These are phyloP conservation scores for Pseudotulostoma volvatum DNA, from an alignment of 495 filamentous ascomycete genomes.

Conservation along the genomic window DNA sequence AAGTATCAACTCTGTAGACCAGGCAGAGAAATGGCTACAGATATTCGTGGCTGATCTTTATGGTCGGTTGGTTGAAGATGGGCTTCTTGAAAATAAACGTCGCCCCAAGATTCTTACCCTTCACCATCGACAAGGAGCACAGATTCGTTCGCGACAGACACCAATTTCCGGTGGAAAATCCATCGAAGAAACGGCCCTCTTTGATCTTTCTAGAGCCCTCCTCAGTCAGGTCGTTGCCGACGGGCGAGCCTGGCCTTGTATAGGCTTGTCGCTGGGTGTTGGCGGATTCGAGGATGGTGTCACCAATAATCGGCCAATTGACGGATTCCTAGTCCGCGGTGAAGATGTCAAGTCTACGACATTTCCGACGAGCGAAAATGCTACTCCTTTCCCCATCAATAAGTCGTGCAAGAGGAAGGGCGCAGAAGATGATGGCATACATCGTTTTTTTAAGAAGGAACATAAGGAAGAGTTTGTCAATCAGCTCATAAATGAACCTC, in stretches of 20 bases:
- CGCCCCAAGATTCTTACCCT: slow-evolving; percentile 72
- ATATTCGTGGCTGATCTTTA: slow-evolving; percentile 93
- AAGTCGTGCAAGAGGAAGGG: slow-evolving; percentile 17
- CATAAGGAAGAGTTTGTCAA: background rate
- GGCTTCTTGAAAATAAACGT: slow-evolving; percentile 74
- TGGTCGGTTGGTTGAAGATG: slow-evolving; percentile 78
- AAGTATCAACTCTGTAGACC: slow-evolving; percentile 60
- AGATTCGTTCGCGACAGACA: slow-evolving; percentile 52
- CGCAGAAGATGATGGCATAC: slow-evolving; percentile 18
- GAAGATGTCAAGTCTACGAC: slow-evolving; percentile 45
- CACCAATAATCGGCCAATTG: slow-evolving; percentile 69
- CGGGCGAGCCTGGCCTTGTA: slow-evolving; percentile 71
- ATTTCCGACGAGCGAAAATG: background rate
- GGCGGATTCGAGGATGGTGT: slow-evolving; percentile 82
- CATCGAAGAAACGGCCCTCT: slow-evolving; percentile 57
- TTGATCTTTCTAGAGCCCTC: slow-evolving; percentile 58
- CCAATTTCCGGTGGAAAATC: slow-evolving; percentile 62
- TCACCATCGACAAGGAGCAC: slow-evolving; percentile 54
- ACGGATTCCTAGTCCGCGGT: slow-evolving; percentile 65
- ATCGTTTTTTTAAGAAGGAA: slow-evolving; percentile 17
- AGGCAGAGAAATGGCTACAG: slow-evolving; percentile 70
- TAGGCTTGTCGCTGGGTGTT: slow-evolving; percentile 69
- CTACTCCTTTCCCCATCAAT: background rate
- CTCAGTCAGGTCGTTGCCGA: slow-evolving; percentile 63
- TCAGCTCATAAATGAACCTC: background rate